Conservation (phyloP, 179 eudicot genomes). For the Amaranthus tricolor region DNA sequence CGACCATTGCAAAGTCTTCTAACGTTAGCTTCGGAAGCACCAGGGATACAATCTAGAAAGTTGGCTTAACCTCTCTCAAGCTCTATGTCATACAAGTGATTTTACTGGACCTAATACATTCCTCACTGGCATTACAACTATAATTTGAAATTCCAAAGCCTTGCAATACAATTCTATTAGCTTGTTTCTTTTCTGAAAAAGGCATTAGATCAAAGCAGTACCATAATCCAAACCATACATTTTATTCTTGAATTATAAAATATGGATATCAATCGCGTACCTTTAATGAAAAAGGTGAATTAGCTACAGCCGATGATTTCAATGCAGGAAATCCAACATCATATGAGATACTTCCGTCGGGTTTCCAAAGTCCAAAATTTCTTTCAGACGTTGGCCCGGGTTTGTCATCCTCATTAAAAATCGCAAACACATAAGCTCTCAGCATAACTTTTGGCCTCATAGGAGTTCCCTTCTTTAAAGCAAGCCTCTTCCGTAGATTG, state of each 20-base stretch:
- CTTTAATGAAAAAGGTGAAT: conserved; percentile 46
- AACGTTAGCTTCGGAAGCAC: no score
- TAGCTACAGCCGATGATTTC: conserved; percentile 51
- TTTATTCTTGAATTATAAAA: background rate
- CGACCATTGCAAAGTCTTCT: no score
- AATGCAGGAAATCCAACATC: conserved; percentile 70
- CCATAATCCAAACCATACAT: background rate
- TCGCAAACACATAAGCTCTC: conserved; percentile 78
- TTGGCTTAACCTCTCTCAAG: no score
- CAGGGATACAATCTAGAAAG: no score
- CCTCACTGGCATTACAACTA: no score
- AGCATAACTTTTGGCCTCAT: conserved; percentile 60
- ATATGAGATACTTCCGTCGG: conserved; percentile 61
- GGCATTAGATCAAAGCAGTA: background rate
- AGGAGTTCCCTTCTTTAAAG: conserved; percentile 88
- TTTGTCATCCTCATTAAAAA: conserved; percentile 60
- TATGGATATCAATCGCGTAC: conserved; percentile 29
- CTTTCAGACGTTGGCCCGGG: conserved; percentile 68
- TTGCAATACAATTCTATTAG: no score
- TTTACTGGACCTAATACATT: no score
- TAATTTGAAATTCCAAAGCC: no score
- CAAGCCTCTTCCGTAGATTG: conserved; percentile 85
- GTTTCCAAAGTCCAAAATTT: conserved; percentile 63
- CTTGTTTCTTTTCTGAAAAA: background rate
- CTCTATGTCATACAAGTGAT: background rate